These are phyloP conservation scores for Amniculicola lignicola DNA, from an alignment of 495 filamentous ascomycete species.

Conservation along the genomic window DNA sequence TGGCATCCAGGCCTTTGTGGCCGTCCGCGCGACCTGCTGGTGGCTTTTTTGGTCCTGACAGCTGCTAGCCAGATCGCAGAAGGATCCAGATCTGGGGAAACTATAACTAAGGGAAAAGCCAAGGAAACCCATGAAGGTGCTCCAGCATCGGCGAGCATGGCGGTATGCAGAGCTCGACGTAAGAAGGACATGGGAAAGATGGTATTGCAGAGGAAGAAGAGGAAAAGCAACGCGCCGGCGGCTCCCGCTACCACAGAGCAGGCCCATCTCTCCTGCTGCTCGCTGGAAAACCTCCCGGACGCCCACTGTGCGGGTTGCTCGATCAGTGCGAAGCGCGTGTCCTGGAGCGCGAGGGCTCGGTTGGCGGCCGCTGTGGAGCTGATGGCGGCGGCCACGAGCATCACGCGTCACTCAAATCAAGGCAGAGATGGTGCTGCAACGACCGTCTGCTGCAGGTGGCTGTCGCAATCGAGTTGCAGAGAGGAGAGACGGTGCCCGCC, in stretches of 20 bases:
- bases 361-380: constrained; percentile 17
- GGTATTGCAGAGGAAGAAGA: neutral
- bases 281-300: neutral
- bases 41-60: too few species aligned
- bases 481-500: neutral
- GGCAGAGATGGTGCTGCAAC: neutral
- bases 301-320: neutral
- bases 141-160: neutral
- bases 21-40: too few species aligned
- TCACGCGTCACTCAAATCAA: constrained; percentile 19
- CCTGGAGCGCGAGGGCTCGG: constrained; percentile 15
- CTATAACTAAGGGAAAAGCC: neutral
- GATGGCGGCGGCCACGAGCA: constrained; percentile 13
- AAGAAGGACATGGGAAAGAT: neutral
- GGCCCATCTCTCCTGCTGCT: neutral
- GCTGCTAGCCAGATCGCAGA: neutral
- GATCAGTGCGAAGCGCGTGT: neutral
- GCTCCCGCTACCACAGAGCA: neutral
- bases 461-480: neutral
- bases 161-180: neutral
- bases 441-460: neutral
- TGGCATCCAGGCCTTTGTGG: too few species aligned
- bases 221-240: neutral
- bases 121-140: neutral
- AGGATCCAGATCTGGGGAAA: neutral